Conservation (phyloP, 768 basidiomycete species). For the Scleroderma bovista region DNA sequence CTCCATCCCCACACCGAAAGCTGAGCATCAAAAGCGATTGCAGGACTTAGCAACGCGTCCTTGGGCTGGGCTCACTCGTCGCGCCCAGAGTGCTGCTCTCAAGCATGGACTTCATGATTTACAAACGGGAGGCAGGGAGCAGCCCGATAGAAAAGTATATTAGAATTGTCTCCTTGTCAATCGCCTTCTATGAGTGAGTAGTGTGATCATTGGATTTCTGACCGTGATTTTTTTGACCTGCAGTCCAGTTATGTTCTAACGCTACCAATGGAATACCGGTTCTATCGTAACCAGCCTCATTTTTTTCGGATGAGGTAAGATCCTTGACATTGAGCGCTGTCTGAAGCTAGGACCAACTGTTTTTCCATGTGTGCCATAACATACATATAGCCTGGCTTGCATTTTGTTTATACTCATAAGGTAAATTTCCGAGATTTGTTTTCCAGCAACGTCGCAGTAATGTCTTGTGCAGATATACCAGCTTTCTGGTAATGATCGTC, state of each 20-base stretch:
- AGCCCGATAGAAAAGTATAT: not conserved
- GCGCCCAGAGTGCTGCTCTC: not conserved
- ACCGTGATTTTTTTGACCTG: not conserved
- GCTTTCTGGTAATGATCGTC: slow-evolving; percentile 42
- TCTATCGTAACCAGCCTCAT: slow-evolving; percentile 27
- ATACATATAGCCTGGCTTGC: slow-evolving; percentile 20
- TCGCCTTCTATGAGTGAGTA: not conserved
- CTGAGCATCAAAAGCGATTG: too few relatives aligned
- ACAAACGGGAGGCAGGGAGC: not conserved
- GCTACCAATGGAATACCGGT: slow-evolving; percentile 27
- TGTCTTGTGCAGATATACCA: slow-evolving; percentile 25
- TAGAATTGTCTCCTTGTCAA: not conserved
- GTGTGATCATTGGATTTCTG: too few relatives aligned
- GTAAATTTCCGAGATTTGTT: slow-evolving; percentile 2
- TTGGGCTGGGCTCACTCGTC: too few relatives aligned
- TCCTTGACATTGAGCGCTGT: not conserved
- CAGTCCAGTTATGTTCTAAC: slow-evolving; percentile 27
- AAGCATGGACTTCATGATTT: not conserved
- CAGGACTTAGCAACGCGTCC: too few relatives aligned
- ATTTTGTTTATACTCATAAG: slow-evolving; percentile 30
- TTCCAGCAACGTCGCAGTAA: slow-evolving; percentile 1
- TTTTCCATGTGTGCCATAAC: not conserved
- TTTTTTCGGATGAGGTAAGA: slow-evolving; percentile 24
- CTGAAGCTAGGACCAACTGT: not conserved
- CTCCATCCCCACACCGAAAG: too few relatives aligned